Conservation (phyloP, 495 filamentous ascomycete species). For the Chaetomium tenue region DNA sequence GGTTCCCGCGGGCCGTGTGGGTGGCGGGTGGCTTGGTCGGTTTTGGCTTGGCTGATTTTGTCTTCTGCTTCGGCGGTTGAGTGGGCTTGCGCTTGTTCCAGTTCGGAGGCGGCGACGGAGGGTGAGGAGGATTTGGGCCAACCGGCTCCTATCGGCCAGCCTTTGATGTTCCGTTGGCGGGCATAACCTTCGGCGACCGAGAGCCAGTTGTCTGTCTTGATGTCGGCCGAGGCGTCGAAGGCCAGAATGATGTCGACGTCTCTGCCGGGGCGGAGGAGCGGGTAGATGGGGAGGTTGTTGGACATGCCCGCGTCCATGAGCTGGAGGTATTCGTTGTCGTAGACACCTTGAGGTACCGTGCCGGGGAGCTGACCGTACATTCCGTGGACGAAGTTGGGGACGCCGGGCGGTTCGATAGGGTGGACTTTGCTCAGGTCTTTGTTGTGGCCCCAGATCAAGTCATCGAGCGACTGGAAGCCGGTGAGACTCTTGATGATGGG, state of each 20-base stretch:
- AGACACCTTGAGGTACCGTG: slow-evolving; percentile 71
- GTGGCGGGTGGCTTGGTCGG: slow-evolving; percentile 44
- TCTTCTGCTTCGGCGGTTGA: slow-evolving; percentile 57
- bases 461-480: slow-evolving; percentile 76
- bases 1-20: not conserved
- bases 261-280: slow-evolving; percentile 79
- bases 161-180: slow-evolving; percentile 78
- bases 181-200: slow-evolving; percentile 90
- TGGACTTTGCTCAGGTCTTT: slow-evolving; percentile 85
- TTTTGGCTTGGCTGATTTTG: slow-evolving; percentile 63
- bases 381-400: slow-evolving; percentile 83
- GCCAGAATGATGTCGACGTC: slow-evolving; percentile 84
- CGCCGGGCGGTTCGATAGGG: slow-evolving; percentile 81
- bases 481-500: slow-evolving; percentile 70
- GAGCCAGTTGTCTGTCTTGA: slow-evolving; percentile 69
- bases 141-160: slow-evolving; percentile 87
- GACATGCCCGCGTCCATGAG: slow-evolving; percentile 98
- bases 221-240: slow-evolving; percentile 43
- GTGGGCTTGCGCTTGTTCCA: slow-evolving; percentile 66
- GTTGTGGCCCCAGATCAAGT: slow-evolving; percentile 77
- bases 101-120: slow-evolving; percentile 56
- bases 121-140: slow-evolving; percentile 69
- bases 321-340: slow-evolving; percentile 66
- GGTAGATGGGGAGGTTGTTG: slow-evolving; percentile 95
- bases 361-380: slow-evolving; percentile 71